Evolutionary conservation across 306 rosid species (phyloP).

Genomic region (Vicia sativa): DNA sequence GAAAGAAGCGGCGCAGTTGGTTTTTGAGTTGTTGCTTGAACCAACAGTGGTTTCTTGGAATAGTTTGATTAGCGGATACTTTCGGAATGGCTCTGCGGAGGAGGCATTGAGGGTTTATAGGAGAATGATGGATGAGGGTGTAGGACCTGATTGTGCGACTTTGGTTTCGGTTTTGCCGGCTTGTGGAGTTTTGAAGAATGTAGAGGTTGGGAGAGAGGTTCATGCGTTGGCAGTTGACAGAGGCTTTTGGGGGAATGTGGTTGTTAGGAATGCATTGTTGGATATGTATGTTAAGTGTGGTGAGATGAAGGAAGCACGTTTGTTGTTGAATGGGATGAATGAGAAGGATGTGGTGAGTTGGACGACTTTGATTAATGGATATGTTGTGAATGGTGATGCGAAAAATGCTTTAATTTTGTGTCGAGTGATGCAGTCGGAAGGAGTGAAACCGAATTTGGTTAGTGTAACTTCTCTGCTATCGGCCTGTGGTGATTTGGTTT

Average conservation of each 20-base stretch:
- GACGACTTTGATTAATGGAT: conserved; percentile 83
- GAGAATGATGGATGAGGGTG: conserved; percentile 61
- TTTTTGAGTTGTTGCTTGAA: conserved; percentile 66
- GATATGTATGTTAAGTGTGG: conserved; percentile 87
- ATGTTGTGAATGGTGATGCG: conserved; percentile 63
- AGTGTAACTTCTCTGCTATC: conserved; percentile 71
- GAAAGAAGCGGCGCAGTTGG: conserved; percentile 51
- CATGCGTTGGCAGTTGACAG: conserved; percentile 55
- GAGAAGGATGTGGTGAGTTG: conserved; percentile 85
- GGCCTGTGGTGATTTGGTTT: conserved; percentile 63
- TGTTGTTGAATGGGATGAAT: conserved; percentile 46
- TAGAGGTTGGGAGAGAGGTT: conserved; percentile 61
- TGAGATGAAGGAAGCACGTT: conserved; percentile 58
- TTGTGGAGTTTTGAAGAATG: conserved; percentile 63
- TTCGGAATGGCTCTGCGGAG: conserved; percentile 52
- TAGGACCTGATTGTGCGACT: conserved; percentile 75
- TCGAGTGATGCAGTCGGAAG: conserved; percentile 61
- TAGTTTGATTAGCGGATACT: conserved; percentile 72
- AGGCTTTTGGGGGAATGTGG: conserved; percentile 56
- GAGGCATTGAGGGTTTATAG: conserved; percentile 59
- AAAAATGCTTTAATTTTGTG: conserved; percentile 66
- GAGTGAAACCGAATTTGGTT: conserved; percentile 68
- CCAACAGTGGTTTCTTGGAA: conserved; percentile 81
- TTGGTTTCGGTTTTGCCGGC: conserved; percentile 76
- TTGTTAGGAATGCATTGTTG: conserved; percentile 64